These are phyloP conservation scores for Thraustochytrium sp. DNA, from an alignment of 352 stramenopile genomes.

Conservation along the genomic window DNA sequence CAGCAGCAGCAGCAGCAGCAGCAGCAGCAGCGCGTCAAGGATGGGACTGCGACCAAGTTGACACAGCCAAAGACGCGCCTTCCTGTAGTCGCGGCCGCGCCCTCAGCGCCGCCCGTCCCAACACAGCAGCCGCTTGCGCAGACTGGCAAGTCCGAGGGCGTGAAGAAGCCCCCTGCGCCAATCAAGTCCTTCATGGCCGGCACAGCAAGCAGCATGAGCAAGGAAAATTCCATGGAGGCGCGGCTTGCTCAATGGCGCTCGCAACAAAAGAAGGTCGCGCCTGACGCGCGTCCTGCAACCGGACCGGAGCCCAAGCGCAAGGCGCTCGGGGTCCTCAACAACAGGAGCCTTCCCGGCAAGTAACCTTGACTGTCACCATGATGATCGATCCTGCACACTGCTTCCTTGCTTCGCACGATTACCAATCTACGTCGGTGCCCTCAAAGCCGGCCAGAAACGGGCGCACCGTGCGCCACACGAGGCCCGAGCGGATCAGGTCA, in stretches of 20 bases:
- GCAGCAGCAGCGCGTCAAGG: neutral
- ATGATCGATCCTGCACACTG: neutral
- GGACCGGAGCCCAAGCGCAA: neutral
- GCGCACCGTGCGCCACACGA: constrained; percentile 60
- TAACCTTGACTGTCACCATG: no score
- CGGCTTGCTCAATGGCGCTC: neutral
- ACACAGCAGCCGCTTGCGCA: no score
- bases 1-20: neutral
- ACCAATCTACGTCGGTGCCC: neutral
- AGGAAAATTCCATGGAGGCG: constrained; percentile 15
- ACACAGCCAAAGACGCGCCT: no score
- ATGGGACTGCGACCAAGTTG: no score
- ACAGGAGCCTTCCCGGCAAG: neutral
- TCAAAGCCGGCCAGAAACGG: constrained; percentile 49
- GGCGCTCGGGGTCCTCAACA: neutral
- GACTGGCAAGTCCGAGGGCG: no score
- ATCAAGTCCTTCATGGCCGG: no score
- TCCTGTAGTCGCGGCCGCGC: no score
- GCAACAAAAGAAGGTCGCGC: neutral
- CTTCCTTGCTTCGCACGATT: constrained; percentile 24
- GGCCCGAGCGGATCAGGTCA: constrained; percentile 65
- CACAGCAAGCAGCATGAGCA: no score
- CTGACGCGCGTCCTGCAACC: neutral
- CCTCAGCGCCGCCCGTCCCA: no score
- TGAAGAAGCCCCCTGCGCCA: no score